Conservation (phyloP, 2,329 filamentous ascomycete species). For the Colletotrichum agaves region DNA sequence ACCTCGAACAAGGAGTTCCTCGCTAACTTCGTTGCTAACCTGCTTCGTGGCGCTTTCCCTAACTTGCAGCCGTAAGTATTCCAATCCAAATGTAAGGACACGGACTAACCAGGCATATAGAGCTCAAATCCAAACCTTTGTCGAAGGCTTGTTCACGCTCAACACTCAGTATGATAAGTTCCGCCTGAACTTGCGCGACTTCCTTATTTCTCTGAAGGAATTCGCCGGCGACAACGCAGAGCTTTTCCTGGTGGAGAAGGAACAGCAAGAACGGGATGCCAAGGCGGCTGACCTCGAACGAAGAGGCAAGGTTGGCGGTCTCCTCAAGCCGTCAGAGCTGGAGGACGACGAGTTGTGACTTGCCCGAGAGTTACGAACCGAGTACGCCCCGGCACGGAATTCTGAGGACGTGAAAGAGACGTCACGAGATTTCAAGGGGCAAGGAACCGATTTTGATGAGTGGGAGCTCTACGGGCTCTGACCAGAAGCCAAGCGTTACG, state of each 20-base stretch:
- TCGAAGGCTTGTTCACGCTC: slow-evolving; percentile 86
- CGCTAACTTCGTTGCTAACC: slow-evolving; percentile 83
- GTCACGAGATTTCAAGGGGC: slow-evolving; percentile 41
- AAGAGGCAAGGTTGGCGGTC: slow-evolving; percentile 91
- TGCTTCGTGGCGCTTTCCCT: slow-evolving; percentile 90
- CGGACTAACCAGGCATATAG: slow-evolving; percentile 59
- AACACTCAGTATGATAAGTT: slow-evolving; percentile 94
- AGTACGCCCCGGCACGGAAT: slow-evolving; percentile 60
- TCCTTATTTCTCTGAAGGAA: slow-evolving; percentile 96
- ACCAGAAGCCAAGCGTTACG: slow-evolving; percentile 39
- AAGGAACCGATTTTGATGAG: slow-evolving; percentile 61
- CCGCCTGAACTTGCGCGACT: slow-evolving; percentile 95
- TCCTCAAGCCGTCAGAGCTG: slow-evolving; percentile 97
- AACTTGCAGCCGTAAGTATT: slow-evolving; percentile 86
- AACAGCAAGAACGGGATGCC: slow-evolving; percentile 87
- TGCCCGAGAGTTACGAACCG: slow-evolving; percentile 71
- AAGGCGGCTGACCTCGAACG: slow-evolving; percentile 91
- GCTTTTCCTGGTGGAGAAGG: slow-evolving; percentile 92
- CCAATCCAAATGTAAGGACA: not conserved
- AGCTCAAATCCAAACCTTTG: slow-evolving; percentile 88
- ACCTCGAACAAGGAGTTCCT: slow-evolving; percentile 94
- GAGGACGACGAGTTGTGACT: slow-evolving; percentile 94
- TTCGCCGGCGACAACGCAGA: slow-evolving; percentile 96
- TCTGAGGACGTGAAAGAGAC: slow-evolving; percentile 42
- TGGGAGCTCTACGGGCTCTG: slow-evolving; percentile 75